Conservation (phyloP, 257 asterid genomes). For the Eucommia ulmoides region DNA sequence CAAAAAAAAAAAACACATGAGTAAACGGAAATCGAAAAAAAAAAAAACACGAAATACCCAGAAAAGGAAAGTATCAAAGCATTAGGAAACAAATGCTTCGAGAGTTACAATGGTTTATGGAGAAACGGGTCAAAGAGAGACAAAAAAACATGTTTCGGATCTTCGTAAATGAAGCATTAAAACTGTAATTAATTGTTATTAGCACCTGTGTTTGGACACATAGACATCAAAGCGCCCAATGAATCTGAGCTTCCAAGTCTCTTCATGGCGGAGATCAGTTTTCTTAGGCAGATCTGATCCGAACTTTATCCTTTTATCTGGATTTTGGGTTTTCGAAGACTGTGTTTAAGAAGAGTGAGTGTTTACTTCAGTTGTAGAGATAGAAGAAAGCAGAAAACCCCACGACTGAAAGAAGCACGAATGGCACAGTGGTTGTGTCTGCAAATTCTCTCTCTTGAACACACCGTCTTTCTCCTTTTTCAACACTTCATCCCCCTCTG, state of each 20-base stretch:
- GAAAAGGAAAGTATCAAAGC: conserved; percentile 6
- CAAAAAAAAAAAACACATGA: background rate
- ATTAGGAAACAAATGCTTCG: conserved; percentile 3
- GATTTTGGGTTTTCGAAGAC: conserved; percentile 1
- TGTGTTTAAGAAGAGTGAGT: conserved; percentile 1
- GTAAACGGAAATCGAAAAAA: too few relatives aligned
- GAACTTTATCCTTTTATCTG: conserved; percentile 5
- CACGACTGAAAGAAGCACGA: conserved; percentile 44
- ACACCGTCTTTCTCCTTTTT: conserved; percentile 33
- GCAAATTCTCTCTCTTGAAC: conserved; percentile 26
- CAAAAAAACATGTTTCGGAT: conserved; percentile 45
- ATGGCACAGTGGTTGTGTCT: conserved; percentile 52
- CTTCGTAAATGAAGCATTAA: too few relatives aligned
- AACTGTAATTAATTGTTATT: background rate
- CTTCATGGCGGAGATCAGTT: conserved; percentile 41
- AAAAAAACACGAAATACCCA: conserved; percentile 8
- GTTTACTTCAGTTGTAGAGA: conserved; percentile 15
- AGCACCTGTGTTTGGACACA: conserved; percentile 89
- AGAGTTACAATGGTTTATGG: conserved; percentile 6
- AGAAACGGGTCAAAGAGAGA: conserved; percentile 20
- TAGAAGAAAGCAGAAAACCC: conserved; percentile 22
- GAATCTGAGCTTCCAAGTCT: conserved; percentile 63
- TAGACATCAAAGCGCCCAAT: conserved; percentile 74
- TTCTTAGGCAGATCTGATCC: conserved; percentile 16
- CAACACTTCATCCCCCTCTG: conserved; percentile 25